These are phyloP conservation scores for Juglanconis oblonga DNA, from an alignment of 2,329 filamentous ascomycete species.

Conservation along the genomic window DNA sequence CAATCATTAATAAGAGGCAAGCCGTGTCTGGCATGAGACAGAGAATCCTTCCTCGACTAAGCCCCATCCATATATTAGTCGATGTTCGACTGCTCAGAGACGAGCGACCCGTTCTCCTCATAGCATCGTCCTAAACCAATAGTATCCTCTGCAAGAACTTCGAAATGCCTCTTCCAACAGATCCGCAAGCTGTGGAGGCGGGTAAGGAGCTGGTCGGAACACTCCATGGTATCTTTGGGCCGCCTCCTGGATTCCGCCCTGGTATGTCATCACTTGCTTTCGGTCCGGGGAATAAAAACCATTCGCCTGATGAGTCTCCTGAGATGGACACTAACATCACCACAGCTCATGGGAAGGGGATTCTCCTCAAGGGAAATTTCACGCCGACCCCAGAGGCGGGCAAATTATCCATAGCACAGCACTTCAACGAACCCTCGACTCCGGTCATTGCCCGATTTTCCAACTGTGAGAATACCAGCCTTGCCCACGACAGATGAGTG, in stretches of 20 bases:
- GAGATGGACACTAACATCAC: neutral
- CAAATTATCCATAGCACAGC: slow-evolving; percentile 42
- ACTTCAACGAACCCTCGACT: slow-evolving; percentile 43
- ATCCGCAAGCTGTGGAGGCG: slow-evolving; percentile 36
- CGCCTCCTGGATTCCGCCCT: slow-evolving; percentile 38
- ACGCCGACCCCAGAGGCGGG: slow-evolving; percentile 42
- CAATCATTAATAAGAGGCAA: no score
- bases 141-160: no score
- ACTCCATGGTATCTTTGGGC: slow-evolving; percentile 35
- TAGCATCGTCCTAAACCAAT: no score
- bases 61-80: no score
- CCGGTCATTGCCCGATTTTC: slow-evolving; percentile 49
- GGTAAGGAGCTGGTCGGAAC: slow-evolving; percentile 32
- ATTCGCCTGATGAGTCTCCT: neutral
- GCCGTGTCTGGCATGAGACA: no score
- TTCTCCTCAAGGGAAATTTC: slow-evolving; percentile 50
- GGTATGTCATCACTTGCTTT: slow-evolving; percentile 25
- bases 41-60: no score
- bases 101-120: no score
- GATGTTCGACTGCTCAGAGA: no score
- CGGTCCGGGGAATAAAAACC: no score
- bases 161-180: slow-evolving; percentile 42
- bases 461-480: slow-evolving; percentile 23
- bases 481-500: neutral
- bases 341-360: slow-evolving; percentile 50